Evolutionary conservation across 805 yeast genomes (phyloP).

Genomic region (Metschnikowia noctiluminum): DNA sequence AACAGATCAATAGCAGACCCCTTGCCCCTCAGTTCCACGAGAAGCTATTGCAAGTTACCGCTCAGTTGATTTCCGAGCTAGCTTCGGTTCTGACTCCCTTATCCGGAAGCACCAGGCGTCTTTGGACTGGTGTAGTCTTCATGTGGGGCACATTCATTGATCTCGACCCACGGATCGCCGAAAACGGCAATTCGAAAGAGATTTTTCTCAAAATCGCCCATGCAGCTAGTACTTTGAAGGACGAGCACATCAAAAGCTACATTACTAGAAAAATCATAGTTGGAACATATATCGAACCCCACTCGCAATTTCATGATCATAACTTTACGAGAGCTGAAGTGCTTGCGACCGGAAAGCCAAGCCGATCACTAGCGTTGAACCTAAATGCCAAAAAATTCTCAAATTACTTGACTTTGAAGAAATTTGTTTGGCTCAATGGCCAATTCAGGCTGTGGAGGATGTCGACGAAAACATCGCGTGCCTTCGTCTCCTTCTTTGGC

Average conservation of each 20-base stretch:
- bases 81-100: background rate
- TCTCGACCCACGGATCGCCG: background rate
- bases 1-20: background rate
- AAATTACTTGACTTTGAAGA: conserved; percentile 21
- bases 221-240: background rate
- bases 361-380: conserved; percentile 4
- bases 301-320: background rate
- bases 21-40: conserved; percentile 10
- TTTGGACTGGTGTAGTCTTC: conserved; percentile 12
- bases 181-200: conserved; percentile 3
- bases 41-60: conserved; percentile 16
- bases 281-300: conserved; percentile 3
- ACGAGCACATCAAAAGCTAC: conserved; percentile 3
- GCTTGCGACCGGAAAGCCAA: background rate
- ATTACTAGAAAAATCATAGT: conserved; percentile 8
- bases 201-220: background rate
- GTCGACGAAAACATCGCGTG: conserved; percentile 10
- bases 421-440: conserved; percentile 27
- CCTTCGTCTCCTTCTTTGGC: conserved; percentile 7
- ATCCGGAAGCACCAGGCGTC: background rate
- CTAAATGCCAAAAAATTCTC: conserved; percentile 11
- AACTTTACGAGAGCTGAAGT: background rate
- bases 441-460: conserved; percentile 25
- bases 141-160: conserved; percentile 11
- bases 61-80: background rate